Evolutionary conservation across 2,329 filamentous ascomycete species (phyloP).

Genomic region (Diaporthe capsici): DNA sequence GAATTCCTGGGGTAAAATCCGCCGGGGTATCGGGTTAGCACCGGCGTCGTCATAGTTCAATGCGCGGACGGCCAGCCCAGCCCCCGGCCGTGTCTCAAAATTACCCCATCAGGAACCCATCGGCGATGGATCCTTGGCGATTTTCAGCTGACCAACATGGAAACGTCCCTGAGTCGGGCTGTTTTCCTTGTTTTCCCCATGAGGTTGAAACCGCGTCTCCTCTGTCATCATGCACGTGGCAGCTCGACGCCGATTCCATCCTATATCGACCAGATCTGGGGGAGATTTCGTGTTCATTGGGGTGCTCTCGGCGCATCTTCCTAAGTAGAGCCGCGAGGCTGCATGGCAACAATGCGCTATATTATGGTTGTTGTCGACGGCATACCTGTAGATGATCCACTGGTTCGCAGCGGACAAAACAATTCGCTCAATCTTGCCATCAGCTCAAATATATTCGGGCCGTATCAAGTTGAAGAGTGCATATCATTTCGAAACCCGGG

Average conservation of each 20-base stretch:
- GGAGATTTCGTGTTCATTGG: background rate
- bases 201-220: slow-evolving; percentile 4
- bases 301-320: slow-evolving; percentile 1
- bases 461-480: background rate
- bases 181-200: slow-evolving; percentile 1
- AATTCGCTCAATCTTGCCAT: background rate
- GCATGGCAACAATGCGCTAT: background rate
- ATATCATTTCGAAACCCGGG: background rate
- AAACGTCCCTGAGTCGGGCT: background rate
- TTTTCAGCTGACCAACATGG: background rate
- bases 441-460: background rate
- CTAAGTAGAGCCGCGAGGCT: background rate
- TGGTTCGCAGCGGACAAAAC: background rate
- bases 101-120: background rate
- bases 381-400: background rate
- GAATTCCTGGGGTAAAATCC: slow-evolving; percentile 27
- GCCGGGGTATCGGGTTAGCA: background rate
- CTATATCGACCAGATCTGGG: background rate
- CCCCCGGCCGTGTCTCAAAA: background rate
- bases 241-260: background rate
- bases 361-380: background rate
- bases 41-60: slow-evolving; percentile 19
- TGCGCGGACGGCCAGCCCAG: background rate
- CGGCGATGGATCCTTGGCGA: slow-evolving; percentile 15
- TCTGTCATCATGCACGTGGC: slow-evolving; percentile 7